Base-by-base conservation (phyloP, 2,329 filamentous ascomycete species). In the Xenoacremonium recifei region DNA sequence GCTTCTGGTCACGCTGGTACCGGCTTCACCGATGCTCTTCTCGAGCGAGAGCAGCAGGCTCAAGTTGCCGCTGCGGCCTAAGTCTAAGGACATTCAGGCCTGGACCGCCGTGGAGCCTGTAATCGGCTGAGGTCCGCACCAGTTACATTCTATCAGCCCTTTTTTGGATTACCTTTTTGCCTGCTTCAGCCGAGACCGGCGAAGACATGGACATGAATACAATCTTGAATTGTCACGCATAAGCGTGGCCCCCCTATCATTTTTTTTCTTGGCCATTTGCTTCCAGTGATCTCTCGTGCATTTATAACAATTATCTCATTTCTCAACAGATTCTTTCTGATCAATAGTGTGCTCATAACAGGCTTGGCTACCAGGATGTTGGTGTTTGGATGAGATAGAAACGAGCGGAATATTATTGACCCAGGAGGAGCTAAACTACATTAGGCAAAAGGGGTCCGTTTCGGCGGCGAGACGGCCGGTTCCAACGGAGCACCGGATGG, bases 11-110 rank as follows among this genome's bases (percentile, higher is more conserved):
- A 58, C 18, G 57, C 59, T 19, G 55, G 52, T 33, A 63, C 60
- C 38, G 62, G 70, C 40, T 63, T 84, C 51, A 80, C 79, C 45
- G 79, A 84, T 59, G 70, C 75, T 31, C 69, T 84, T 34, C 74
- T 84, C 27, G 79, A 78, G 61, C 72, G 73, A 40, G 79, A 82
- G 66, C 60, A 64, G 48, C 56, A 61, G 42, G 53, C 54, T 23
- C 58, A 62, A 43, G 53, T 57, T 44, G 58, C 57, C 35, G 49
- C 50, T 44, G 61, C 61, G 17, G 61, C 55, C 35, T 59, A 48
- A 51, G 35, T 20, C 12, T 21, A 18, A 36, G 12, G 19, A 13
- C 27, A 20, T 18, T 37, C n/a, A 6, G n/a, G 6, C 17, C 13
- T 35, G 29, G 7, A 12, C 16, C 17, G 34, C 37, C 46, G 42